Evolutionary conservation across 2,329 filamentous ascomycete species (phyloP).

Genomic region (Alternaria sp.): DNA sequence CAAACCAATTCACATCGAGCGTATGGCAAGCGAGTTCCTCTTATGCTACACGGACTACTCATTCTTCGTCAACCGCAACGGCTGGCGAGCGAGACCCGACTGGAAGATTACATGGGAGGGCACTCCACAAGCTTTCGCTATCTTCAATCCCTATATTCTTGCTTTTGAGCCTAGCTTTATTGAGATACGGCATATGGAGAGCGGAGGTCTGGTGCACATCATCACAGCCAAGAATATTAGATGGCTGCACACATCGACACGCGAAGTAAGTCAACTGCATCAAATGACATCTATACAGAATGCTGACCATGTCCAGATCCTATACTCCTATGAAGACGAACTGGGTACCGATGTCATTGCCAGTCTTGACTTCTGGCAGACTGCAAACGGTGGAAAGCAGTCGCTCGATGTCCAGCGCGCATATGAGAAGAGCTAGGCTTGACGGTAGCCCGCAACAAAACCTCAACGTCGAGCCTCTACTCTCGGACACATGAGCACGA

Average conservation of each 20-base stretch:
- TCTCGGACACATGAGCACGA: conserved; percentile 10
- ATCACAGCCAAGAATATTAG: conserved; percentile 96
- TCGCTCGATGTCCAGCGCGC: conserved; percentile 37
- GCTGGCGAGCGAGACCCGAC: conserved; percentile 93
- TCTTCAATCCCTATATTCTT: conserved; percentile 95
- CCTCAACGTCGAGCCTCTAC: conserved; percentile 9
- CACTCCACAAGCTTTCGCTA: conserved; percentile 86
- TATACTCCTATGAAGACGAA: conserved; percentile 98
- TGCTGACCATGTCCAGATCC: conserved; percentile 68
- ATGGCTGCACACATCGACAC: conserved; percentile 95
- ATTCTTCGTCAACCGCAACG: conserved; percentile 98
- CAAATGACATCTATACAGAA: neutral
- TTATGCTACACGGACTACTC: conserved; percentile 99
- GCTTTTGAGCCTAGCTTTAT: conserved; percentile 98
- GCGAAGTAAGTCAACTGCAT: conserved; percentile 73
- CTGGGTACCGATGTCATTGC: conserved; percentile 91
- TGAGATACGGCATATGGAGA: conserved; percentile 94
- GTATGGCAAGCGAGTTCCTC: conserved; percentile 94
- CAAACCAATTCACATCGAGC: conserved; percentile 95
- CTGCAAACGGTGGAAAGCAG: conserved; percentile 39
- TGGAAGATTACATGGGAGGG: conserved; percentile 99
- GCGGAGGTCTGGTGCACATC: conserved; percentile 88
- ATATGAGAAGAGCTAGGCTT: conserved; percentile 37
- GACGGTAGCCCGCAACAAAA: neutral
- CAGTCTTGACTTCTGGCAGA: conserved; percentile 90